phyloP scores from a whole-genome alignment of 192 early-diverging fungal species.

The Backusella liffmaniae region DNA sequence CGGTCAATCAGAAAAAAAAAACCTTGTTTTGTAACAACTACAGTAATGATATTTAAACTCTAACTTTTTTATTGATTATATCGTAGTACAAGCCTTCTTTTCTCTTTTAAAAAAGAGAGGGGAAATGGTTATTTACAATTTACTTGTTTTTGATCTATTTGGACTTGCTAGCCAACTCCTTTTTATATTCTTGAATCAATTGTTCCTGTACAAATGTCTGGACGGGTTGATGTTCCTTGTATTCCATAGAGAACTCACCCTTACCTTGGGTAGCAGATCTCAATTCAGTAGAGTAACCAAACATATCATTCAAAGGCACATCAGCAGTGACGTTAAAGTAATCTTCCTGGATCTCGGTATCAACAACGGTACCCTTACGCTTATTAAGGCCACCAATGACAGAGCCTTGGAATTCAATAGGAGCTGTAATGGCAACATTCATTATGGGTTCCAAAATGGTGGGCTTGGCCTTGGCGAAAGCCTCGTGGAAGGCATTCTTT shows the following conservation, averaged over 20 bases:
- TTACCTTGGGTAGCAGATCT: constrained; percentile 92
- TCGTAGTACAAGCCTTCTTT: not conserved
- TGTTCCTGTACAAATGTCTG: constrained; percentile 78
- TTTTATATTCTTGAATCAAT: constrained; percentile 77
- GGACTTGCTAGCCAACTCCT: constrained; percentile 10
- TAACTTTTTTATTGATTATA: not conserved
- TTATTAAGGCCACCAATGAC: constrained; percentile 94
- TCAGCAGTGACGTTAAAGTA: constrained; percentile 84
- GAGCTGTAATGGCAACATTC: constrained; percentile 89
- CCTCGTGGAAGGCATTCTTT: constrained; percentile 86
- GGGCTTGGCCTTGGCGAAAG: constrained; percentile 77
- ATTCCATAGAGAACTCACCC: constrained; percentile 99
- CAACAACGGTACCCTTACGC: constrained; percentile 93
- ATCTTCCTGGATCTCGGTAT: constrained; percentile 91
- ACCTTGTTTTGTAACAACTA: too few relatives aligned
- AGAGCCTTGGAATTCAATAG: constrained; percentile 90
- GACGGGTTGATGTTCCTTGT: constrained; percentile 84
- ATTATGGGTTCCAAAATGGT: constrained; percentile 94
- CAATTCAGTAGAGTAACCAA: constrained; percentile 96
- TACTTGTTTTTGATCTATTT: constrained; percentile 11
- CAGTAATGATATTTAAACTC: not conserved
- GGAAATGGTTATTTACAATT: constrained; percentile 1
- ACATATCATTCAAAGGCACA: constrained; percentile 98
- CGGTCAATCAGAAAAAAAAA: not conserved
- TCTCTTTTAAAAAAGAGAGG: too few relatives aligned